Conservation (phyloP, 805 yeast genomes). For the Candida namnaoensis region DNA sequence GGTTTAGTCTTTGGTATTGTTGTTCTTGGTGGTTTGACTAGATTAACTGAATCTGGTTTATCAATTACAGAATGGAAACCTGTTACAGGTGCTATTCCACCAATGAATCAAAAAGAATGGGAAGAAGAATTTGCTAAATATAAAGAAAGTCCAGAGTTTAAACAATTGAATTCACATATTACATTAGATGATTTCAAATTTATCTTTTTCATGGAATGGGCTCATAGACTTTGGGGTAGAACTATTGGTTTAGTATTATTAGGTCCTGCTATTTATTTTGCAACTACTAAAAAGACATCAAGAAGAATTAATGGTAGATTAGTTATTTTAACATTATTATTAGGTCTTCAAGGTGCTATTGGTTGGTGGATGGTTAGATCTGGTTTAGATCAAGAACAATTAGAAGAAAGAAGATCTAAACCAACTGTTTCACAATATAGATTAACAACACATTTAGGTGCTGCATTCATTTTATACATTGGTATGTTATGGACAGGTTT, state of each 20-base stretch:
- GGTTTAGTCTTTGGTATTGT: slow-evolving; percentile 91
- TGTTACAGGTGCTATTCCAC: slow-evolving; percentile 91
- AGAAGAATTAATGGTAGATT: slow-evolving; percentile 59
- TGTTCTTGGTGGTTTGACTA: slow-evolving; percentile 90
- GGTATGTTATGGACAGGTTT: slow-evolving; percentile 90
- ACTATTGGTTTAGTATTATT: slow-evolving; percentile 79
- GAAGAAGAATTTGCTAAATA: slow-evolving; percentile 75
- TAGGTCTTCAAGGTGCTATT: slow-evolving; percentile 90
- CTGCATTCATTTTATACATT: slow-evolving; percentile 81
- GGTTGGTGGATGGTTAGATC: slow-evolving; percentile 99
- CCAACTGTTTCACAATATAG: slow-evolving; percentile 98
- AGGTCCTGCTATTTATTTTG: slow-evolving; percentile 79
- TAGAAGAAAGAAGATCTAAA: slow-evolving; percentile 74
- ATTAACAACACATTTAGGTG: slow-evolving; percentile 87
- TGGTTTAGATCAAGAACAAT: slow-evolving; percentile 76
- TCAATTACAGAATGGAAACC: slow-evolving; percentile 99
- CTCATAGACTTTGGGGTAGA: slow-evolving; percentile 88
- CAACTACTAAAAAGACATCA: slow-evolving; percentile 56
- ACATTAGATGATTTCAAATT: slow-evolving; percentile 89
- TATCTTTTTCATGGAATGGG: slow-evolving; percentile 97
- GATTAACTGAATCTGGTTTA: slow-evolving; percentile 92
- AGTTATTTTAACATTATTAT: slow-evolving; percentile 61
- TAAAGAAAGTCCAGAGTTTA: slow-evolving; percentile 82
- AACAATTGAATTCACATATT: slow-evolving; percentile 80
- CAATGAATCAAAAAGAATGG: slow-evolving; percentile 77